Evolutionary conservation across 2,329 filamentous ascomycete genomes (phyloP).

Genomic region (Colletotrichum lentis): DNA sequence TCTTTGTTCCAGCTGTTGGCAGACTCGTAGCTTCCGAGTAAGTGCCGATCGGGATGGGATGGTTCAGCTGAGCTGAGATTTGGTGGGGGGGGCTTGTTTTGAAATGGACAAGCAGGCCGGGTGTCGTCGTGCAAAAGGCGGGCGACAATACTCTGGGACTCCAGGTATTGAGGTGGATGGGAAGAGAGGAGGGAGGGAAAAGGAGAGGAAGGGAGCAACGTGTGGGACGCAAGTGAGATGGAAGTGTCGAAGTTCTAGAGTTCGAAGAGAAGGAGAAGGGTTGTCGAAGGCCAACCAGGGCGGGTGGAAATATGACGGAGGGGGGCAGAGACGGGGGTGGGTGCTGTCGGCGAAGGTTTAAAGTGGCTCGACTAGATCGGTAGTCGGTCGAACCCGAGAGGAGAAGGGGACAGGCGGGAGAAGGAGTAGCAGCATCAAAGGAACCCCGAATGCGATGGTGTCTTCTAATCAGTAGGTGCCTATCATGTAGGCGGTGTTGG

Average conservation of each 20-base stretch:
- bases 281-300: slow-evolving; percentile 29
- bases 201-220: not conserved
- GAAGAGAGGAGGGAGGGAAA: not conserved
- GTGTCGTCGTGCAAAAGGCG: not conserved
- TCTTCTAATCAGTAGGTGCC: not conserved
- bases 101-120: not conserved
- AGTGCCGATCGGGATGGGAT: not conserved
- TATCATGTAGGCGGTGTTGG: too few relatives aligned
- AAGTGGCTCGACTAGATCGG: slow-evolving; percentile 37
- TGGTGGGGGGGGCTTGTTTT: not conserved
- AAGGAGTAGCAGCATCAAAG: not conserved
- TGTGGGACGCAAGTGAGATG: slow-evolving; percentile 21
- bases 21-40: slow-evolving; percentile 12
- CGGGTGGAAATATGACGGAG: slow-evolving; percentile 35
- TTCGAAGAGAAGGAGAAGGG: slow-evolving; percentile 37
- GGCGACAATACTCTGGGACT: slow-evolving; percentile 6
- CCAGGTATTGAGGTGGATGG: too few relatives aligned
- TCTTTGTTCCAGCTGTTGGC: slow-evolving; percentile 21
- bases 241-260: slow-evolving; percentile 37
- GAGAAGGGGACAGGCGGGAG: slow-evolving; percentile 13
- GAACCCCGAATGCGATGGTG: slow-evolving; percentile 13
- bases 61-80: slow-evolving; percentile 11
- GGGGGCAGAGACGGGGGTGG: slow-evolving; percentile 28
- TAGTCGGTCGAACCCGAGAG: slow-evolving; percentile 33
- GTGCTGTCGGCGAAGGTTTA: slow-evolving; percentile 34